Evolutionary conservation across 352 stramenopile genomes (phyloP), one percentile per base, ranked within the genome.

Genomic region (Globisporangium cystogenes): DNA sequence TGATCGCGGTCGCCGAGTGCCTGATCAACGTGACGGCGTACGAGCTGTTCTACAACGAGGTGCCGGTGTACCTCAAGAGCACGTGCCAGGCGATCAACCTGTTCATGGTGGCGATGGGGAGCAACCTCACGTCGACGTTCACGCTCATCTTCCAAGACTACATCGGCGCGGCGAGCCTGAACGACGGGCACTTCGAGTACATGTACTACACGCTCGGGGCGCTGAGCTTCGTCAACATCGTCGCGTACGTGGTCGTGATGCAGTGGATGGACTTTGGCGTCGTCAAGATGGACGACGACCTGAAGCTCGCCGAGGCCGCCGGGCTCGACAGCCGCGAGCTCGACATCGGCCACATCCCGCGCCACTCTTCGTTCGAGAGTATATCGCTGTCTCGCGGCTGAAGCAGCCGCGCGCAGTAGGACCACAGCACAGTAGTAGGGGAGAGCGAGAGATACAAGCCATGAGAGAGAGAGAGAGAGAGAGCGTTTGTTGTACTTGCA

Each of bases 21-120:
- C 63, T 95, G 49, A 95, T 95, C 67, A 92, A 95, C 64, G 82
- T 92, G 46, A 93, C 80, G 40, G 82, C 84, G 31, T 95, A 90
- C 70, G 84, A 95, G 63, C 57, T 95, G 53, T 90, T 93, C 53
- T 95, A 95, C 79, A 88, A 74, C 51, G 74, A 93, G 68, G 84
- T 95, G 48, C 84, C 84, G 51, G 62, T 93, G 61, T 87, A 91
- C 57, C 68, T 95, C 26, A 95, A 95, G 68, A 91, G 79, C 66
- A 90, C 84, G 48, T 92, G 80, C 62, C 82, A 93, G 58, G 82
- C 81, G 10, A 93, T 95, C 55, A 90, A 90, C 65, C 55, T 95
- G 65, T 92, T 95, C 54, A 95, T 88, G 80, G 70, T 93, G 50
- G 75, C 80, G 48, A 95, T 95, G 78, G 84, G 84, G 27, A 91